These are phyloP conservation scores for Phialophora macrospora DNA, from an alignment of 2,329 filamentous ascomycete species.

Conservation along the genomic window DNA sequence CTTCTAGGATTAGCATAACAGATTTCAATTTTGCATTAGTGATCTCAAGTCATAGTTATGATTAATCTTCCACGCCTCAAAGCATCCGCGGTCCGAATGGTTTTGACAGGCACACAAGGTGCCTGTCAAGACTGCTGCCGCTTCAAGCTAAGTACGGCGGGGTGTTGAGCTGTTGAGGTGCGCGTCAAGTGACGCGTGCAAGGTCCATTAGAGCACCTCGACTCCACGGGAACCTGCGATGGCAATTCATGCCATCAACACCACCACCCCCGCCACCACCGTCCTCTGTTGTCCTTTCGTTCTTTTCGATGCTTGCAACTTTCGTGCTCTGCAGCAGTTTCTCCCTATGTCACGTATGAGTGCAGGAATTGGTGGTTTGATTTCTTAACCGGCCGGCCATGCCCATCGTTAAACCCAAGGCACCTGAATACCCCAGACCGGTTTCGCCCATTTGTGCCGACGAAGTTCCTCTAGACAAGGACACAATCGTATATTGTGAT, in stretches of 20 bases:
- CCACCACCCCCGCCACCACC: background rate
- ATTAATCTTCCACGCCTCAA: too few species aligned
- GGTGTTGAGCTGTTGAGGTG: background rate
- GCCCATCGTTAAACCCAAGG: slow-evolving; percentile 20
- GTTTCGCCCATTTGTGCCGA: slow-evolving; percentile 34
- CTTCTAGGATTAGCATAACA: background rate
- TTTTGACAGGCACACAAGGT: too few species aligned
- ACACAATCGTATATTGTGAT: slow-evolving; percentile 34
- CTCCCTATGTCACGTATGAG: background rate
- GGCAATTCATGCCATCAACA: background rate
- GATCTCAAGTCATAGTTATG: background rate
- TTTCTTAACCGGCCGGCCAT: slow-evolving; percentile 15
- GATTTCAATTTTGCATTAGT: background rate
- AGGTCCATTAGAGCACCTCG: background rate
- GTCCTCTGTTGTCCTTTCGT: background rate
- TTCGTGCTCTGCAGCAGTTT: background rate
- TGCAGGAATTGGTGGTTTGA: background rate
- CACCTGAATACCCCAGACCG: slow-evolving; percentile 36
- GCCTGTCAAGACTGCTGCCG: too few species aligned
- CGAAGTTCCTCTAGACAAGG: slow-evolving; percentile 30
- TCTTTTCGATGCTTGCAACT: background rate
- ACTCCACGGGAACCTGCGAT: background rate
- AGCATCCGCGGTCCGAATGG: too few species aligned
- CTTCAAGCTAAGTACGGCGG: background rate
- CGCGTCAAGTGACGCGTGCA: background rate